Evolutionary conservation across 805 yeast species (phyloP).

Genomic region (Sporopachydermia quercuum): DNA sequence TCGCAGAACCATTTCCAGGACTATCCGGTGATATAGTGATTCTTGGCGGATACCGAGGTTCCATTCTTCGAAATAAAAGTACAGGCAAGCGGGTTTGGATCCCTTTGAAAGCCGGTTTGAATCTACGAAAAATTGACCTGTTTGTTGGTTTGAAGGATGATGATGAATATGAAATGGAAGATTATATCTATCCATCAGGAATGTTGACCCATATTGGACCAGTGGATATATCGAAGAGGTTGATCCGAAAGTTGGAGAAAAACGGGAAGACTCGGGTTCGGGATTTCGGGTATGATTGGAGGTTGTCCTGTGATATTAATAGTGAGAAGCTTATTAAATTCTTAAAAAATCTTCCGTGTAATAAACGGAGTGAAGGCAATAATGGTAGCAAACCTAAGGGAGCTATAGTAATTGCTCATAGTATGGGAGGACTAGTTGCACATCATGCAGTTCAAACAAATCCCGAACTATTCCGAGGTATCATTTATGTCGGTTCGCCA

Average conservation of each 20-base stretch:
- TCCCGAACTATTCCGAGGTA: constrained; percentile 56
- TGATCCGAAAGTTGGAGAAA: constrained; percentile 36
- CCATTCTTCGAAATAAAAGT: constrained; percentile 48
- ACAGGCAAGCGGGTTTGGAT: constrained; percentile 70
- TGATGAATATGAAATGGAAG: constrained; percentile 44
- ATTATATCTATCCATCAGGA: constrained; percentile 53
- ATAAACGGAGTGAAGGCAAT: constrained; percentile 13
- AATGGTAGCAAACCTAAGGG: constrained; percentile 33
- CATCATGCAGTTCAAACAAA: constrained; percentile 61
- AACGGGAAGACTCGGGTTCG: constrained; percentile 49
- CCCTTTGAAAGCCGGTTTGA: constrained; percentile 72
- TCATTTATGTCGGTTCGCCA: constrained; percentile 76
- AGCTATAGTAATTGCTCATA: constrained; percentile 66
- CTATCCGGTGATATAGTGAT: constrained; percentile 69
- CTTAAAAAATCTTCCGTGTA: constrained; percentile 27
- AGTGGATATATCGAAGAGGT: constrained; percentile 54
- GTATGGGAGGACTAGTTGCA: constrained; percentile 87
- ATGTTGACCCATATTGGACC: constrained; percentile 78
- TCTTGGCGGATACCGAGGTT: constrained; percentile 83
- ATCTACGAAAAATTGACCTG: constrained; percentile 53
- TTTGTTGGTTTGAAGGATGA: constrained; percentile 56
- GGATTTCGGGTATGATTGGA: constrained; percentile 91
- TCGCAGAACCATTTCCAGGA: constrained; percentile 16
- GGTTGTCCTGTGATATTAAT: constrained; percentile 48
- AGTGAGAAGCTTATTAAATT: constrained; percentile 36